Conservation (phyloP, 1,139 yeast species). For the Geotrichum candidum region DNA sequence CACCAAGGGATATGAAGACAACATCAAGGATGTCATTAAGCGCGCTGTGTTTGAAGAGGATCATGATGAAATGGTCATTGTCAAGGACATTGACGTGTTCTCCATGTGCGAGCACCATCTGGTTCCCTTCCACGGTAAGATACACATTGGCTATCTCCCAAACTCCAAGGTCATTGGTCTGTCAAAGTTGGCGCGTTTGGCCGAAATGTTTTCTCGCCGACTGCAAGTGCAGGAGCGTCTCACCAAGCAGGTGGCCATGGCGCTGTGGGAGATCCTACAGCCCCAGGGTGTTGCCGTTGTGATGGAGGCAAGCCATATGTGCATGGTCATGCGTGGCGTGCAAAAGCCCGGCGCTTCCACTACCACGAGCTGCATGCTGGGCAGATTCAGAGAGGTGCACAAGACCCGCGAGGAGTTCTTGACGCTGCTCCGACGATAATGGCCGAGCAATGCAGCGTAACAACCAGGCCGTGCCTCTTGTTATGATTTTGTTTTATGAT, state of each 20-base stretch:
- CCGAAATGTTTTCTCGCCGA: slow-evolving; percentile 94
- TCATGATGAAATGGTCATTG: slow-evolving; percentile 98
- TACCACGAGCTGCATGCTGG: slow-evolving; percentile 94
- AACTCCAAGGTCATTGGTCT: slow-evolving; percentile 90
- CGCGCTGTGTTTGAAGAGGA: slow-evolving; percentile 96
- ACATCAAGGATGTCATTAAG: slow-evolving; percentile 72
- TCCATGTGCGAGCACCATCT: slow-evolving; percentile 95
- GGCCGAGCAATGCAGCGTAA: neutral
- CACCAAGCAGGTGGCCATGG: slow-evolving; percentile 96
- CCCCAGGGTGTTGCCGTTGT: slow-evolving; percentile 98
- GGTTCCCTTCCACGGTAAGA: slow-evolving; percentile 95
- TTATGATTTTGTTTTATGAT: neutral
- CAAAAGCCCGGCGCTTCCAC: slow-evolving; percentile 93
- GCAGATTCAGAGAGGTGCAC: slow-evolving; percentile 87
- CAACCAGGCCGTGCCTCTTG: neutral
- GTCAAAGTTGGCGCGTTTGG: slow-evolving; percentile 86
- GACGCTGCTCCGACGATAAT: slow-evolving; percentile 45
- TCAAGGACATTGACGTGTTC: slow-evolving; percentile 85
- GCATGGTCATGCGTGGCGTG: slow-evolving; percentile 98
- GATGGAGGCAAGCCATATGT: slow-evolving; percentile 97
- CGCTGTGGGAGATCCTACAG: slow-evolving; percentile 78
- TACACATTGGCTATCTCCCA: slow-evolving; percentile 95
- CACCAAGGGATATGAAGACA: slow-evolving; percentile 95
- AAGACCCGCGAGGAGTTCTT: slow-evolving; percentile 95
- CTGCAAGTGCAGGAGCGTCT: slow-evolving; percentile 95